These are phyloP conservation scores for Pseudophaeomoniella oleicola DNA, from an alignment of 2,329 filamentous ascomycete genomes.

Conservation along the genomic window DNA sequence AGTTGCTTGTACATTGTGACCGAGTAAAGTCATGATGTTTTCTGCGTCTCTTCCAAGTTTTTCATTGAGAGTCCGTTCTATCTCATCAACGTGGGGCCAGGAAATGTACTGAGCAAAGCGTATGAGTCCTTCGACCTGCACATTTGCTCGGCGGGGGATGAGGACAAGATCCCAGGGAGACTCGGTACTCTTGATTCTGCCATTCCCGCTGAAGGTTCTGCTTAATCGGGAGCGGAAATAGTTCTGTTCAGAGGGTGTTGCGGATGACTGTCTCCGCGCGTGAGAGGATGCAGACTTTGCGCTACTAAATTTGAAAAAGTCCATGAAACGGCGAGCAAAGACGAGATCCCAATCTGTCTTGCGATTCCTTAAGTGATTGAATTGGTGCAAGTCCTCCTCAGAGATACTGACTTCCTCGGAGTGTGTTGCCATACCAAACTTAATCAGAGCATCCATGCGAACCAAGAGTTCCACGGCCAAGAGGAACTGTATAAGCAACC, in stretches of 20 bases:
- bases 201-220: not conserved
- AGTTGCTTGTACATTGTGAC: no score
- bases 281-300: not conserved
- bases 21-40: not conserved
- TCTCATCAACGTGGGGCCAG: slow-evolving; percentile 12
- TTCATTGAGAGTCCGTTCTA: slow-evolving; percentile 7
- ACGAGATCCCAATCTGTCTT: slow-evolving; percentile 44
- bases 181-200: not conserved
- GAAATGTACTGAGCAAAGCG: slow-evolving; percentile 13
- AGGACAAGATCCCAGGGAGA: slow-evolving; percentile 7
- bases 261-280: not conserved
- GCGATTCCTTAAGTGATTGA: slow-evolving; percentile 30
- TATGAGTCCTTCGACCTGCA: slow-evolving; percentile 14
- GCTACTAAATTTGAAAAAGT: slow-evolving; percentile 11
- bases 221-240: not conserved
- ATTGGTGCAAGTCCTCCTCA: slow-evolving; percentile 26
- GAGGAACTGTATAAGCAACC: slow-evolving; percentile 39
- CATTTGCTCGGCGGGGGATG: slow-evolving; percentile 7
- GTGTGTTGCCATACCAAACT: slow-evolving; percentile 23
- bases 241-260: slow-evolving; percentile 4
- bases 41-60: slow-evolving; percentile 5
- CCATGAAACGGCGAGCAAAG: slow-evolving; percentile 35
- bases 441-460: slow-evolving; percentile 34
- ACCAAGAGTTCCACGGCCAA: slow-evolving; percentile 40
- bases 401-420: slow-evolving; percentile 25